Evolutionary conservation across 345 rosid genomes (phyloP).

Genomic region (Sisymbrium irio): DNA sequence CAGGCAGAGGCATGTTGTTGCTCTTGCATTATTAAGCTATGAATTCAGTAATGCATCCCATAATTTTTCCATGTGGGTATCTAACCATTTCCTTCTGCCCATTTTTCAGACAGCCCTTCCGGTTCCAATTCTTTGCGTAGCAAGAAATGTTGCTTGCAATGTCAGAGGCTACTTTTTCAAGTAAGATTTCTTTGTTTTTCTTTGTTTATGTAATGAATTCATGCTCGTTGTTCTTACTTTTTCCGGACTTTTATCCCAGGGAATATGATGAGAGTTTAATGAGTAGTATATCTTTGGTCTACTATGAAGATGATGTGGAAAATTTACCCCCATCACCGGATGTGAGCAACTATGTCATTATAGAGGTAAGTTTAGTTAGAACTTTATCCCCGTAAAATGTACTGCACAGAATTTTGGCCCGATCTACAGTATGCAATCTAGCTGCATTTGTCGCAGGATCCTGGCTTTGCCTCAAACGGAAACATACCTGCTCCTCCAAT

Average conservation of each 20-base stretch:
- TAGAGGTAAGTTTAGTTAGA: constrained; percentile 62
- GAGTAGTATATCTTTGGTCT: constrained; percentile 69
- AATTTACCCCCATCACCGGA: constrained; percentile 85
- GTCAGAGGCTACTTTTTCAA: constrained; percentile 94
- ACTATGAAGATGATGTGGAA: constrained; percentile 79
- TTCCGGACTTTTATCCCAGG: constrained; percentile 39
- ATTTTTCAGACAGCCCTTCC: constrained; percentile 65
- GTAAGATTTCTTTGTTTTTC: constrained; percentile 48
- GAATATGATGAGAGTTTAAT: constrained; percentile 93
- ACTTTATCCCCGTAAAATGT: background rate
- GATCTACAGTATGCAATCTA: constrained; percentile 17
- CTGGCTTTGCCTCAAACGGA: constrained; percentile 72
- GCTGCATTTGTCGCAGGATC: constrained; percentile 52
- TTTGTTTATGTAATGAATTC: constrained; percentile 26
- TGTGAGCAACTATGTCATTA: constrained; percentile 85
- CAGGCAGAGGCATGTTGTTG: constrained; percentile 77
- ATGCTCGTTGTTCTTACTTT: constrained; percentile 16
- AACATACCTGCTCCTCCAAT: constrained; percentile 47
- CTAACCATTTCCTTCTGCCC: constrained; percentile 11
- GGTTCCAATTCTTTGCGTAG: constrained; percentile 90
- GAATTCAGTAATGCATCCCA: constrained; percentile 4
- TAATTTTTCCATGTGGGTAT: constrained; percentile 11
- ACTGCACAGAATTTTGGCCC: background rate
- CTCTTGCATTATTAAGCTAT: constrained; percentile 11
- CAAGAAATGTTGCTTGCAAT: constrained; percentile 99